Evolutionary conservation across 176 grass and related monocot genomes (phyloP).

Genomic region (Ampelocalamus luodianensis): DNA sequence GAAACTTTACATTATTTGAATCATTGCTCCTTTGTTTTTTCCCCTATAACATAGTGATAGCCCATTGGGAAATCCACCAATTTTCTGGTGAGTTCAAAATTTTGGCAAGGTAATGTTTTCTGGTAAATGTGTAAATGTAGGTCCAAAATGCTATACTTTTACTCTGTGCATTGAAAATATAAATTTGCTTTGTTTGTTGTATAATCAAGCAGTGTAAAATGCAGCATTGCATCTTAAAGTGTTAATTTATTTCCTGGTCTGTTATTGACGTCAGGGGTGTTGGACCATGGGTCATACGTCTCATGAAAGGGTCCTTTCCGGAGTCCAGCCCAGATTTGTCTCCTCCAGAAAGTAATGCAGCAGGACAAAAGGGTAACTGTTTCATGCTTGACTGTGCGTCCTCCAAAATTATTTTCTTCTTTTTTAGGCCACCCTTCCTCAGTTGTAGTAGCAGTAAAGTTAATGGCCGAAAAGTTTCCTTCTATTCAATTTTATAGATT

Average conservation of each 20-base stretch:
- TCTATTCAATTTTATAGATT: background rate
- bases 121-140: background rate
- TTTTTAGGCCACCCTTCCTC: background rate
- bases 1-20: background rate
- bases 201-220: background rate
- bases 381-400: background rate
- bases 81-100: background rate
- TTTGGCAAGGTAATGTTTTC: background rate
- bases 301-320: conserved; percentile 74
- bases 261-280: conserved; percentile 62
- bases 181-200: background rate
- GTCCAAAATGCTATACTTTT: background rate
- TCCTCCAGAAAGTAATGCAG: conserved; percentile 39
- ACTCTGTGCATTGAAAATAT: background rate
- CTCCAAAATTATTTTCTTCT: background rate
- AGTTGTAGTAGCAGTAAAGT: background rate
- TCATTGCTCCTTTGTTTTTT: too few relatives aligned
- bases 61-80: background rate
- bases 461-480: background rate
- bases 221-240: background rate
- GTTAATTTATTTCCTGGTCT: conserved; percentile 2
- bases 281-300: conserved; percentile 68
- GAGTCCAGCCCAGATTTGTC: conserved; percentile 37
- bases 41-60: background rate
- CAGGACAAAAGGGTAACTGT: conserved; percentile 27